Base-by-base conservation (phyloP, 2,329 filamentous ascomycete genomes). In the Talaromyces albobiverticillius region DNA sequence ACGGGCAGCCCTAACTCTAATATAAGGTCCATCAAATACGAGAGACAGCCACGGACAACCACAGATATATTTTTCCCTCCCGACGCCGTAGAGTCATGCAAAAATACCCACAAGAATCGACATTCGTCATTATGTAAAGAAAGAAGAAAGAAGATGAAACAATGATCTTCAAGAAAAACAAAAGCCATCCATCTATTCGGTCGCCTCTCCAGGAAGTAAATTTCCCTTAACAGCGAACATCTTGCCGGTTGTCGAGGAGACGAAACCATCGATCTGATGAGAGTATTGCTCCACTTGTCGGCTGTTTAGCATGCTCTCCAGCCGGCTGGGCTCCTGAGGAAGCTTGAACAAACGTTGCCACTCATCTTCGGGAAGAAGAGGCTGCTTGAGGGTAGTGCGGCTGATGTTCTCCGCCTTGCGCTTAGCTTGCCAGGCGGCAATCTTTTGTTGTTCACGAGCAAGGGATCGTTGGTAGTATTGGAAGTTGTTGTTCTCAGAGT, bases 401-500 rank as follows among this genome's bases (percentile, higher is more conserved):
- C 87, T 87, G 26, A 88, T 87, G 70, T 99, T 99, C 82, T 99
- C 94, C 14, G 90, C 87, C 80, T 96, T 95, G 70, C 94, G 88
- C 85, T 99, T 97, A 58, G 87, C 79, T 78, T 97, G 93, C 94
- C 94, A 99, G 61, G 91, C 88, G 53, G 89, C 86, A 66, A 99
- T 96, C 84, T 97, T 99, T 67, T 88, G 79, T 79, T 99, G 94
- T 79, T 99, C 94, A 64, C 94, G 89, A 51, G 87, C 88, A 55
- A 97, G 82, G 69, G 95, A 91, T 67, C 94, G 85, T 78, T 96
- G 91, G 80, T 96, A 96, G 82, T 88, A 90, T 75, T 96, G 92
- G 79, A 95, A 94, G 83, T 99, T 99, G 85, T 97, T 97, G 72
- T 95, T 88, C 76, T 99, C 94, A 57, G 92, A 96, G 79, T 97